Evolutionary conservation across 2,329 filamentous ascomycete genomes (phyloP), one percentile per base, ranked within the genome.

Genomic region (Ceratocystis ficicola): DNA sequence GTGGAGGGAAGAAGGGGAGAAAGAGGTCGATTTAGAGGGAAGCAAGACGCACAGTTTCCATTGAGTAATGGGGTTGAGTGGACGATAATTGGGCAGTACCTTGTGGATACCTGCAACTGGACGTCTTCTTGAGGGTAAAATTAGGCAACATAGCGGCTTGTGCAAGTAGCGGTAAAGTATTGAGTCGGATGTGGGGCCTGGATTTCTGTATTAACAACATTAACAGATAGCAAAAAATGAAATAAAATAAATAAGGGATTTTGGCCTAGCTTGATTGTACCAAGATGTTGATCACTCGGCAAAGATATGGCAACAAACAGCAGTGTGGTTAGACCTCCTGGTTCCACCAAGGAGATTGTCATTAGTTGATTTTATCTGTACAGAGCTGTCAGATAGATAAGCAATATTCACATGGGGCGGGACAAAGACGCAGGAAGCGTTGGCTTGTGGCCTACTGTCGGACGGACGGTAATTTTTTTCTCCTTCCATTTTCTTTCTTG

Each of bases 311-410:
- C 52, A 67, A 62, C 41, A 22, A 30, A 52, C 8, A 57, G 62
- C 62, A 36, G 55, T 44, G 46, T 62, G 66, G 66, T 55, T 64
- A 48, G 52, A 32, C 46, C 46, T 46, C 50, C 44, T 59, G 63
- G 62, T 46, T 65, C 66, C 57, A 67, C 59, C 63, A 22, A 46
- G 36, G 60, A 25, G 30, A 48, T 67, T 67, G 59, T 20, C 59
- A 67, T 67, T 67, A 67, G 64, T 63, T 67, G 64, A 65, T 67
- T 65, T 48, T 65, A 65, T 65, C 55, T 65, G 66, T 65, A 57
- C 52, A 25, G 52, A 52, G 15, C 32, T 65, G 44, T 52, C 55
- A 50, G 7, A 46, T 22, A 65, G 66, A 67, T 67, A 67, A 67
- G 66, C 36, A 55, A 62, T 46, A 22, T 66, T 46, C 22, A 25